Base-by-base conservation (phyloP, 345 rosid species). In the Linum trigynum region DNA sequence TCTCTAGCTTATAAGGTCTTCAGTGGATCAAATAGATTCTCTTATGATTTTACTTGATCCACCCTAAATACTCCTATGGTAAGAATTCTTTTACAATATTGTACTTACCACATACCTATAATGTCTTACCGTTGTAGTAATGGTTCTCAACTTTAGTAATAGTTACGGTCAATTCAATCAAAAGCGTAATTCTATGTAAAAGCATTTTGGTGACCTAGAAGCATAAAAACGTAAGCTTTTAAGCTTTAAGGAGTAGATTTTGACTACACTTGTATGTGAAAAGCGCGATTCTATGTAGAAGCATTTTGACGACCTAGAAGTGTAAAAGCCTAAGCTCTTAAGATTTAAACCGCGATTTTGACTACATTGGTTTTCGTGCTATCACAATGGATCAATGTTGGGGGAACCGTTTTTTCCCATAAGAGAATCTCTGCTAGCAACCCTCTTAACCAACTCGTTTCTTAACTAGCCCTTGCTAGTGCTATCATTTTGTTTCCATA, bases 401-500 rank as follows among this genome's bases (percentile, higher is more conserved):
- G 63, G 2, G 55, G 17, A 2, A 66, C 1, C 0, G 55, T 16
- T 36, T 39, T 66, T 36, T 7, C 12, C 37, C 61, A 39, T 1
- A 23, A 1, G 8, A 11, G 63, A 15, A 66, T 57, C 36, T 57
- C 36, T 32, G 12, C 9, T 36, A 57, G 23, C 1, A 55, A 55
- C 9, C 23, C 14, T 38, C 39, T n/a, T 0, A 65, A 10, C 69
- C 61, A 65, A 53, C 53, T 40, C 4, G 32, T 39, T 36, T 66
- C 56, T 38, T 4, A 32, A 23, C 63, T 36, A 56, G 0, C 7
- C 8, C 3, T 57, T 32, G 37, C 55, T 36, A 66, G 39, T 4
- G 43, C 63, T 61, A 61, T 61, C 16, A 61, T 14, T 39, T 61
- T 8, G 38, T 4, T 37, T 61, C 39, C 63, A 61, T 61, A 23